Evolutionary conservation across 208 protist genomes (phyloP).

Genomic region (Trypanosoma boissoni): DNA sequence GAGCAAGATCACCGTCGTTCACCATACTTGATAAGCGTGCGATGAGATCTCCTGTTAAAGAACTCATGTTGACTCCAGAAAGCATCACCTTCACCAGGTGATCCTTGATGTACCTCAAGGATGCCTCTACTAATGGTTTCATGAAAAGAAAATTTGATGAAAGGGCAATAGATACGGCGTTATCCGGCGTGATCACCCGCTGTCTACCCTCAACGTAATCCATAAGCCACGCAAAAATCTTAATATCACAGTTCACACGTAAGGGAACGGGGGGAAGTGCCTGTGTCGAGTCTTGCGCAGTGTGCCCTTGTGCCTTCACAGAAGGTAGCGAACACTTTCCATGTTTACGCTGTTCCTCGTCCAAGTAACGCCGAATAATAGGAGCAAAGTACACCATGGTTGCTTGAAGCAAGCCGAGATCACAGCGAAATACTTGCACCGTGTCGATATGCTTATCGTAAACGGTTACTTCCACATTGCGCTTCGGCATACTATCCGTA

Average conservation of each 20-base stretch:
- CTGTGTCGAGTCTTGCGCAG: too few relatives aligned
- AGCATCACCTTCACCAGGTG: conserved; percentile 53
- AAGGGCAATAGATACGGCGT: conserved; percentile 63
- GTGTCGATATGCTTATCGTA: conserved; percentile 42
- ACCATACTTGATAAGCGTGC: conserved; percentile 43
- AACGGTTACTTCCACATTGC: conserved; percentile 55
- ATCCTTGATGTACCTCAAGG: conserved; percentile 49
- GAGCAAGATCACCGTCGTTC: conserved; percentile 45
- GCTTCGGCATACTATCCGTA: not conserved
- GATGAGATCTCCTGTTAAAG: conserved; percentile 47
- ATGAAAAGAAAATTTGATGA: conserved; percentile 74
- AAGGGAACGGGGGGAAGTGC: conserved; percentile 31
- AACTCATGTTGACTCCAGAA: conserved; percentile 62
- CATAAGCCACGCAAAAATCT: conserved; percentile 74
- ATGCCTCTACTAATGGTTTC: conserved; percentile 46
- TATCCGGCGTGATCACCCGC: conserved; percentile 38
- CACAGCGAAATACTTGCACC: conserved; percentile 43
- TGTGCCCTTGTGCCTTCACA: not conserved
- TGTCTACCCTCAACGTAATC: conserved; percentile 41
- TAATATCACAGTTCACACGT: conserved; percentile 64
- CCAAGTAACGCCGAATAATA: conserved; percentile 41
- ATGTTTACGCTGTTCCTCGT: conserved; percentile 25
- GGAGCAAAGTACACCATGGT: conserved; percentile 73
- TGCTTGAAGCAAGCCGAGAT: conserved; percentile 34
- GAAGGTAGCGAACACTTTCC: not conserved